Conservation (phyloP, 768 basidiomycete genomes). For the Tricholoma bakamatsutake region DNA sequence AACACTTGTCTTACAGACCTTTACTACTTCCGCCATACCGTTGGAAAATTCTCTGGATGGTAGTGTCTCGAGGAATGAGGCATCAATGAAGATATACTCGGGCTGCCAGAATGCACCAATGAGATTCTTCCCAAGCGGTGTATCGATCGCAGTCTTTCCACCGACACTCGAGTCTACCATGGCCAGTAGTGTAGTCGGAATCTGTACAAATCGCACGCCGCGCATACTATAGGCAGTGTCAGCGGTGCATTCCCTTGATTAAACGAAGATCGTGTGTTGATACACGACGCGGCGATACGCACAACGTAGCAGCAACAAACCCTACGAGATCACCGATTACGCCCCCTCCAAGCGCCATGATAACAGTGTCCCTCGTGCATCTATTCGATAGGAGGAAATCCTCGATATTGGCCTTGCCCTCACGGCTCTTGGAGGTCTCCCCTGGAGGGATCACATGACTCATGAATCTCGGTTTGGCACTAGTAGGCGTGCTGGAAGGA, state of each 20-base stretch:
- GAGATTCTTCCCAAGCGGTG: conserved; percentile 95
- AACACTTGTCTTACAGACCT: conserved; percentile 44
- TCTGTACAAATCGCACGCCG: conserved; percentile 90
- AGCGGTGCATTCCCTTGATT: conserved; percentile 1
- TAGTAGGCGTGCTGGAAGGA: conserved; percentile 10
- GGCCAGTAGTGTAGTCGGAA: conserved; percentile 92
- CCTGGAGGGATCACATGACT: conserved; percentile 81
- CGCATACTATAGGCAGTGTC: conserved; percentile 67
- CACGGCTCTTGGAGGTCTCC: conserved; percentile 86
- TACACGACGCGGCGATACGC: conserved; percentile 26
- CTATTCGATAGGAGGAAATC: conserved; percentile 84
- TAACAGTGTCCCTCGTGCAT: conserved; percentile 90
- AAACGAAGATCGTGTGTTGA: not conserved
- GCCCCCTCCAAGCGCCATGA: conserved; percentile 92
- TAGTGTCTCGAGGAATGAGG: conserved; percentile 90
- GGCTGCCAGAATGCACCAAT: conserved; percentile 99
- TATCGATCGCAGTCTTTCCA: conserved; percentile 99
- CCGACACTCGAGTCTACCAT: conserved; percentile 99
- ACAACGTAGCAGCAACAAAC: conserved; percentile 97
- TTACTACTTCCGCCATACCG: conserved; percentile 97
- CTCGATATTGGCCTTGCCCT: conserved; percentile 90
- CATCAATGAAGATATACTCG: conserved; percentile 94
- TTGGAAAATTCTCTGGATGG: conserved; percentile 94
- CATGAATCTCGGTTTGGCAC: conserved; percentile 58
- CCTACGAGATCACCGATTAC: conserved; percentile 97